These are phyloP conservation scores for Cladosporium sp. DNA, from an alignment of 2,329 filamentous ascomycete genomes.

Conservation along the genomic window DNA sequence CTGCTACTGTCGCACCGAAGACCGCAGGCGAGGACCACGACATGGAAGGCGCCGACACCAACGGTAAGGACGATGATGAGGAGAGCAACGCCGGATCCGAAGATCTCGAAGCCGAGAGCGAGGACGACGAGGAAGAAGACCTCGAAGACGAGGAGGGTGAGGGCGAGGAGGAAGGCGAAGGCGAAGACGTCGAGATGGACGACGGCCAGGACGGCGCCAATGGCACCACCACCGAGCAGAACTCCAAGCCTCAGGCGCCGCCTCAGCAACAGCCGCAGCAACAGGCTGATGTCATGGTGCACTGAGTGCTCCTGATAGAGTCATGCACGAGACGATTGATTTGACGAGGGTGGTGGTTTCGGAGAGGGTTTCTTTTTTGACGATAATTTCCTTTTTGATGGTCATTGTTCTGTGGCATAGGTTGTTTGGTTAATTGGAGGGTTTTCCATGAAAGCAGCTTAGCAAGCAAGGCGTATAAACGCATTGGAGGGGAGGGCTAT, in stretches of 20 bases:
- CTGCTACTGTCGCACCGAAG: constrained; percentile 12
- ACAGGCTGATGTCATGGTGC: constrained; percentile 25
- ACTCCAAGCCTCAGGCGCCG: constrained; percentile 8
- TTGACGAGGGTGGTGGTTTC: not conserved
- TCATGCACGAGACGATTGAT: not conserved
- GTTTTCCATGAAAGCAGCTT: not conserved
- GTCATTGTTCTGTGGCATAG: constrained; percentile 8
- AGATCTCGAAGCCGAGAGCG: constrained; percentile 42
- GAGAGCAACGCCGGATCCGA: constrained; percentile 59
- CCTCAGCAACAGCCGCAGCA: constrained; percentile 3
- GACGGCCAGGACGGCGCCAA: not conserved
- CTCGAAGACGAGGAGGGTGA: constrained; percentile 39
- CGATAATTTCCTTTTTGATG: not conserved
- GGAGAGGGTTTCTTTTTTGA: not conserved
- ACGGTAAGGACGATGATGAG: constrained; percentile 59
- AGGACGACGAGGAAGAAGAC: constrained; percentile 39
- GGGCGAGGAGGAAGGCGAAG: constrained; percentile 25
- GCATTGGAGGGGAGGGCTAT: not conserved
- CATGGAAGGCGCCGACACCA: constrained; percentile 66
- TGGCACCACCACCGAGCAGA: constrained; percentile 11
- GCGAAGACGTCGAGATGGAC: constrained; percentile 22
- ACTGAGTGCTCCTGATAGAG: constrained; percentile 12
- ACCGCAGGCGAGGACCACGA: constrained; percentile 59
- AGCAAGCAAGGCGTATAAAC: not conserved
- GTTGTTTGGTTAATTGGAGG: too few relatives aligned